These are phyloP conservation scores for Sapria himalayana DNA, from an alignment of 345 rosid genomes.

Conservation along the genomic window DNA sequence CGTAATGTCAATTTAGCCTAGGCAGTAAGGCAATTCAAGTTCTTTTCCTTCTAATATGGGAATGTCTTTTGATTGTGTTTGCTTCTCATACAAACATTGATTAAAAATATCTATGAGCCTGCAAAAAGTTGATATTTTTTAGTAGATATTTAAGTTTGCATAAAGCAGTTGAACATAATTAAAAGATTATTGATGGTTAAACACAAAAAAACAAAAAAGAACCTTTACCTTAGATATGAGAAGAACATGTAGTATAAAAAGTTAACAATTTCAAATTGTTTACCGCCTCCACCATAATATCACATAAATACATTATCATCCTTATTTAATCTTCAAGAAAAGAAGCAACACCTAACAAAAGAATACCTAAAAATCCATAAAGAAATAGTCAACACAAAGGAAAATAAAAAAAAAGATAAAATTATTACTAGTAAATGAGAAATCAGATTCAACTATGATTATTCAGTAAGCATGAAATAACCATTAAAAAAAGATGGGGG, in stretches of 20 bases:
- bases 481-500: no score
- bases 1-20: no score
- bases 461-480: no score
- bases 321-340: conserved; percentile 98
- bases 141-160: conserved; percentile 4
- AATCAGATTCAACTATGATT: no score
- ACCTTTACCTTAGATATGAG: conserved; percentile 77
- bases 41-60: conserved; percentile 75
- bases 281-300: conserved; percentile 91
- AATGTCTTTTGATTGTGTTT: conserved; percentile 57
- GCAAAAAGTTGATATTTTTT: conserved; percentile 8
- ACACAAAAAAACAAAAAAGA: no score
- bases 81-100: conserved; percentile 84
- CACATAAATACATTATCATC: conserved; percentile 91
- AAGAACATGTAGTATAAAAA: conserved; percentile 90
- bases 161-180: conserved; percentile 6
- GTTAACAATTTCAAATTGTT: conserved; percentile 83
- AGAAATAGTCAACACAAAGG: conserved; percentile 4
- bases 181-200: no score
- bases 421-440: no score
- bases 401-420: conserved; percentile 8
- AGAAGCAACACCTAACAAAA: conserved; percentile 89
- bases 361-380: conserved; percentile 48
- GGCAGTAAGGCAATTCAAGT: no score
- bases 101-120: conserved; percentile 97